These are phyloP conservation scores for Atkinsonella hypoxylon DNA, from an alignment of 2,329 filamentous ascomycete species.

Conservation along the genomic window DNA sequence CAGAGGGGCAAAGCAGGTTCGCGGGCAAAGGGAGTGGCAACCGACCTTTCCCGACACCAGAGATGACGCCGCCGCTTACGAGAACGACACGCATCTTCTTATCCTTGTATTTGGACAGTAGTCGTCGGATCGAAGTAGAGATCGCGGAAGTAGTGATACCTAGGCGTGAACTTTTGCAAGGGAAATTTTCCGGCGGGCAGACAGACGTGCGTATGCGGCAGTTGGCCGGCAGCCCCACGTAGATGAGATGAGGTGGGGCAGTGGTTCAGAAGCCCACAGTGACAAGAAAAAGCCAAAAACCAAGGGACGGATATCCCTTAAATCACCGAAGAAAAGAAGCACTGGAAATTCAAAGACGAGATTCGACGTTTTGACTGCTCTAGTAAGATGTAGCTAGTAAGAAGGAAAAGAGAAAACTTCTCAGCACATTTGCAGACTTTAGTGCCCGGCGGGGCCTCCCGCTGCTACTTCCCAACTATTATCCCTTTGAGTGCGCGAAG, in stretches of 20 bases:
- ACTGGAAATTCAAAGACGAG: too few species aligned
- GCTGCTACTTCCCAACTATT: too few species aligned
- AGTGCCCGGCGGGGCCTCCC: too few species aligned
- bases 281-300: too few species aligned
- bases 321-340: too few species aligned
- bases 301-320: too few species aligned
- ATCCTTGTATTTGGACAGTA: not conserved
- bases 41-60: constrained; percentile 47
- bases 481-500: too few species aligned
- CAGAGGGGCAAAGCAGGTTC: not conserved
- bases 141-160: not conserved
- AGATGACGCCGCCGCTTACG: constrained; percentile 36
- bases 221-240: not conserved
- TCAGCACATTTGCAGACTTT: too few species aligned
- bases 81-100: constrained; percentile 18
- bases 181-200: not conserved
- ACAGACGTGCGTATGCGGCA: not conserved
- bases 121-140: not conserved
- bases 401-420: too few species aligned
- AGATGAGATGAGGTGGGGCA: not conserved
- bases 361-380: too few species aligned
- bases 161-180: not conserved
- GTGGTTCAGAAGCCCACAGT: not conserved
- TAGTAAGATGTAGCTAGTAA: too few species aligned
- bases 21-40: not conserved